Evolutionary conservation across 2,329 filamentous ascomycete species (phyloP), one percentile per base, ranked within the genome.

Genomic region (Aspergillus udagawae): DNA sequence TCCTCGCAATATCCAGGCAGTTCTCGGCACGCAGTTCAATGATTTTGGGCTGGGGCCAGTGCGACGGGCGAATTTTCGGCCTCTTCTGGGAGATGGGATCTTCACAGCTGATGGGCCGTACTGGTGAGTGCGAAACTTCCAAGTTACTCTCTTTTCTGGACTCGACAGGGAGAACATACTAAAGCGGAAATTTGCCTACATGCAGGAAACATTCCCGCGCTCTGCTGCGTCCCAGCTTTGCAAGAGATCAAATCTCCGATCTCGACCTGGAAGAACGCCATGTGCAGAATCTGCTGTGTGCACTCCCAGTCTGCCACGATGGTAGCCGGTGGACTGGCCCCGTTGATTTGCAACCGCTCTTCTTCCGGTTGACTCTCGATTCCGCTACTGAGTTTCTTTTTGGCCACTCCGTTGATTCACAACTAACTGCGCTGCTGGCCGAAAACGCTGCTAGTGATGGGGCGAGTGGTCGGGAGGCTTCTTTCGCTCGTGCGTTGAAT

Each of bases 371-470:
- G 68, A 92, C 91, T 0, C 81, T 97, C 29, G 92, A 96, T 73
- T 87, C 89, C 8, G 86, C 90, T 2, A 96, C 92, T 0, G 89
- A 95, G 65, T 96, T 96, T 70, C 77, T 97, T 28, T 83, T 96
- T 2, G 92, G 92, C 3, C 80, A 86, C 59, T 89, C 89, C 61
- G 87, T 92, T 20, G 84, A 83, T 49, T 86, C 82, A 63, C 75
- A 77, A 53, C 56, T 72, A 14, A 67, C 67, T 38, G 71, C 70
- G 1, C 55, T 74, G 27, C 27, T 28, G 27, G 27, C 27, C 27
- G 27, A 28, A 28, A 28, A 28, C 27, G 27, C 27, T 28, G 27
- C 4, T 28, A 7, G 27, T 28, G 27, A 28, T 28, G 27, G 27
- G 27, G 27, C 27, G 3, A 64, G 76, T 35, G 68, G 69, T 29